Conservation (phyloP, 208 protist genomes). For the Leishmania braziliensis region DNA sequence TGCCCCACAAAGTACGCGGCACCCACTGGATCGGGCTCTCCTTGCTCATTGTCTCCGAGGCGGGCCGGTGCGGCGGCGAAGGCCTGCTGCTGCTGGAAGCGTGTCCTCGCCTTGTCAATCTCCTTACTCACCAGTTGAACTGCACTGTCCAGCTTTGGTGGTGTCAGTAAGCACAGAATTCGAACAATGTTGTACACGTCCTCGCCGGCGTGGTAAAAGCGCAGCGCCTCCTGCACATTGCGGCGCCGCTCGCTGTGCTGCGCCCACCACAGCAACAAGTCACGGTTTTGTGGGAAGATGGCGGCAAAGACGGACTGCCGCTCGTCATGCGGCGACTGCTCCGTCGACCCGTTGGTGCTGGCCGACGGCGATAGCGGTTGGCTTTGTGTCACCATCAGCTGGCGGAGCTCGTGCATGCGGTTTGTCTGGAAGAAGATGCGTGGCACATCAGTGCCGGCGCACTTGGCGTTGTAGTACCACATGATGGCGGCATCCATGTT, state of each 20-base stretch:
- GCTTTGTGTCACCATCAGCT: constrained; percentile 67
- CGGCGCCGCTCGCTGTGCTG: constrained; percentile 90
- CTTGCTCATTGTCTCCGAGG: constrained; percentile 16
- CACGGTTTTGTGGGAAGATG: constrained; percentile 74
- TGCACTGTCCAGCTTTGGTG: constrained; percentile 85
- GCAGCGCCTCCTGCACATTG: constrained; percentile 87
- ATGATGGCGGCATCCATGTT: constrained; percentile 91
- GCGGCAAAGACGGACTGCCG: constrained; percentile 45
- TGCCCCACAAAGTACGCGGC: constrained; percentile 94
- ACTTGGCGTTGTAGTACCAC: constrained; percentile 93
- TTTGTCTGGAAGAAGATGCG: constrained; percentile 92
- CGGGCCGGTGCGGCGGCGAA: constrained; percentile 30
- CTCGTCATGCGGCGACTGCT: constrained; percentile 13
- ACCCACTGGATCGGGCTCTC: constrained; percentile 66
- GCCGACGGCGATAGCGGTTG: constrained; percentile 15
- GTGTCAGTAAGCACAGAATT: constrained; percentile 79
- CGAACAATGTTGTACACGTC: constrained; percentile 92
- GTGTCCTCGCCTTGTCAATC: constrained; percentile 51
- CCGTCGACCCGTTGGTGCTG: constrained; percentile 3
- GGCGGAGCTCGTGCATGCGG: constrained; percentile 82
- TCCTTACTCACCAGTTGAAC: constrained; percentile 83
- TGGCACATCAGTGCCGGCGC: constrained; percentile 91
- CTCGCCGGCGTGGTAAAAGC: constrained; percentile 89
- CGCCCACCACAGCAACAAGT: constrained; percentile 93
- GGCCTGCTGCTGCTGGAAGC: constrained; percentile 58